Evolutionary conservation across 2,329 filamentous ascomycete species (phyloP), one percentile per base, ranked within the genome.

Genomic region (Trichophyton benhamiae): DNA sequence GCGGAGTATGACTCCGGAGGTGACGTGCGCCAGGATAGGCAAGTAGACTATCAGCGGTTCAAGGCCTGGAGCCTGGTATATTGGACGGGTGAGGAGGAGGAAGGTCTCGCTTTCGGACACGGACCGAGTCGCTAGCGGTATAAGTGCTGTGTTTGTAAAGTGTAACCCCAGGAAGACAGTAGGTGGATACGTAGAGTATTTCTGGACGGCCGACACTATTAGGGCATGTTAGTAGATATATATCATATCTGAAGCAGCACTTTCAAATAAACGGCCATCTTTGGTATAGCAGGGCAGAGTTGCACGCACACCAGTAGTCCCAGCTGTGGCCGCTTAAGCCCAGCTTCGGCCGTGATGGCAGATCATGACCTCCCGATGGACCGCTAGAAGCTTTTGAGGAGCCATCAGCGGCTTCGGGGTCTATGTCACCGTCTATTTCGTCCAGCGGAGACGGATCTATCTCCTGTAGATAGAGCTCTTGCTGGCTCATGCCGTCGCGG

Each of bases 161-260:
- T 95, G 91, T 62, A 94, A 80, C 33, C 83, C 79, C 38, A 87
- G 81, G 76, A 92, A 95, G 66, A 89, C 77, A 64, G 83, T 84
- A 70, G 89, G 91, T 66, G 88, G 84, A 77, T 96, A 95, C 66
- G 88, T 90, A 0, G 90, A 94, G 79, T 95, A 96, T 72, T 85
- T 87, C 74, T 97, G 94, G 41, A 94, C 80, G 57, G 88, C 83
- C 3, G 81, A 81, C 60, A 95, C 87, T 89, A 65, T 7, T 17
- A 36, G 22, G 36, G 13, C 42, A 22, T 2, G 17, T 44, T 3
- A 6, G 25, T 61, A 44, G 49, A 8, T 6, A 6, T 57, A 8
- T 6, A 6, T 7, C 22, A 27, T n/a, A 46, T 8, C 4, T 7
- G n/a, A 33, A 25, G 33, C 9, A 13, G 8, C 9, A 58, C n/a